Percentiles rank a stretch among this genome's conserved stretches.
Conservation (phyloP, 2,329 filamentous ascomycete species). For the Trichoderma hamatum region DNA sequence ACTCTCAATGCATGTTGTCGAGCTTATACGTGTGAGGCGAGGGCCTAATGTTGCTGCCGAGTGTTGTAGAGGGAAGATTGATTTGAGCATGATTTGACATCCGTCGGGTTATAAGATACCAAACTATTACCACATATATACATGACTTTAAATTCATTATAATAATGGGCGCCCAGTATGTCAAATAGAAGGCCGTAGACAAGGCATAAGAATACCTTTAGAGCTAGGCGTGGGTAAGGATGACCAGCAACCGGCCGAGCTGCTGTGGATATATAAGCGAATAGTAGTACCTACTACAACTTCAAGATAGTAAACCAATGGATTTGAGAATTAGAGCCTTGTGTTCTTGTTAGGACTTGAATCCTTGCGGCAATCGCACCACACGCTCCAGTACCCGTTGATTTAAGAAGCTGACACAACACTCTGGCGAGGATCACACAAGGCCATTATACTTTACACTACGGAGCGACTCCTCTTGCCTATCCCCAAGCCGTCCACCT, state of each 20-base stretch:
- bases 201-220: background rate
- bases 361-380: background rate
- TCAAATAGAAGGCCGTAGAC: background rate
- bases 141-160: background rate
- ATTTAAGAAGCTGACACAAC: background rate
- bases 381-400: background rate
- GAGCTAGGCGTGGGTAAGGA: background rate
- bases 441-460: background rate
- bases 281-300: background rate
- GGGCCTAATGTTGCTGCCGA: background rate
- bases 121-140: background rate
- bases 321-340: background rate
- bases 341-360: background rate
- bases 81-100: background rate
- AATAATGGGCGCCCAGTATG: background rate
- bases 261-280: background rate
- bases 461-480: background rate
- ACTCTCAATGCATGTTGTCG: conserved; percentile 5
- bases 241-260: background rate
- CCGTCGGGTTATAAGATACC: background rate
- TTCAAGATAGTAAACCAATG: background rate
- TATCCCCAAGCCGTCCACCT: background rate
- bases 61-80: background rate
- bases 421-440: background rate
- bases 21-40: background rate